Base-by-base conservation (phyloP, 345 rosid genomes). In the Reutealis trisperma region DNA sequence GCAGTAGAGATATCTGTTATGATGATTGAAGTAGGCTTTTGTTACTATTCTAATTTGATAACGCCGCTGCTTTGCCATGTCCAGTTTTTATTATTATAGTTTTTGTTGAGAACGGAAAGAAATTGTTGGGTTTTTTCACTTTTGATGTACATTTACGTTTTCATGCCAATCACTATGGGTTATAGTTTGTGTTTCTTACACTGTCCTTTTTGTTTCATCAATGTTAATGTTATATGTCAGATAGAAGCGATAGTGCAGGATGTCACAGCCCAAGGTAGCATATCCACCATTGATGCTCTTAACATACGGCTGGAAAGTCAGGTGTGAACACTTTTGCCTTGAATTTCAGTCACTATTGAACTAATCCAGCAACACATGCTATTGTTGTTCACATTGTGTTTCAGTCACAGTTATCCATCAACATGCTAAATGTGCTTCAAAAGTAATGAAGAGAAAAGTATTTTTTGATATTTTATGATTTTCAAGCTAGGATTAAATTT, bases 171-270 rank as follows among this genome's bases (percentile, higher is more conserved):
- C 42, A 22, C 54, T 51, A 3, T 51, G 10, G 24, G 21, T 61
- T 68, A 12, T 73, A 57, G 19, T 54, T 14, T 22, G 19, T 25
- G 32, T 32, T 18, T 10, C 58, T 59, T 14, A 51, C 54, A 5
- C 11, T 24, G 10, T 34, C 13, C 60, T 32, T 57, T 45, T 41
- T 30, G 34, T 32, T 70, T 63, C 57, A 76, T 32, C 30, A 51
- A 34, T 45, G 7, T 60, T 73, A 30, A 27, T 81, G 30, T 49
- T 75, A 47, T 67, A 25, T 78, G 73, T 24, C 82, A 91, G 99
- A 77, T 96, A 42, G 97, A 93, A 86, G 96, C 93, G 71, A 93
- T 96, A 55, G 82, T 89, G 71, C 98, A 89, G 62, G 95, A 92
- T 81, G 84, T 74, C 77, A 81, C 83, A 45, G 94, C 93, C 59